A percentile compares a stretch with the other conserved stretches of the same genome.
These are phyloP conservation scores for Persicaria tinctoria DNA, from an alignment of 148 eudicot species.

Conservation along the genomic window DNA sequence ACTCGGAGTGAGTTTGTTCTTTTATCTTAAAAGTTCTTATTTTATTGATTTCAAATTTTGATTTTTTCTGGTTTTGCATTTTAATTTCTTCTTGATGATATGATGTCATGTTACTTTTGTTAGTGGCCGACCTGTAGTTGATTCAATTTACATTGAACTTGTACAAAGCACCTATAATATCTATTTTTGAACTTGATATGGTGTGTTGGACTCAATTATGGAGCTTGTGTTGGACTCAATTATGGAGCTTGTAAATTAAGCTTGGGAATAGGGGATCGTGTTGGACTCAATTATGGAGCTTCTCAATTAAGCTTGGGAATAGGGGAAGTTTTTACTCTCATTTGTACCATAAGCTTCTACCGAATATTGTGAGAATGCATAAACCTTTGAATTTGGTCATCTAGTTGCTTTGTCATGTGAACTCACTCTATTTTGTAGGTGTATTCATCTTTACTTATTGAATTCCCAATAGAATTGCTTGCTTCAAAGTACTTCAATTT, in stretches of 20 bases:
- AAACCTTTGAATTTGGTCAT: neutral
- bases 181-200: neutral
- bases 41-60: neutral
- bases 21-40: neutral
- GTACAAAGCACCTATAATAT: neutral
- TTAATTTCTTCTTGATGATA: neutral
- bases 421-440: slow-evolving; percentile 37
- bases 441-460: slow-evolving; percentile 35
- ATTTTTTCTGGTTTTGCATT: neutral
- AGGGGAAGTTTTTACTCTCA: slow-evolving; percentile 68
- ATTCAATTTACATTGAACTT: neutral
- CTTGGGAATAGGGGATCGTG: too few species aligned
- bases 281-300: slow-evolving; percentile 83
- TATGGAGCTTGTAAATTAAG: too few species aligned
- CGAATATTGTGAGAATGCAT: slow-evolving; percentile 45
- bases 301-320: slow-evolving; percentile 72
- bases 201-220: too few species aligned
- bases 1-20: slow-evolving; percentile 33
- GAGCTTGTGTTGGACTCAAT: too few species aligned
- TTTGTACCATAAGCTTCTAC: slow-evolving; percentile 57
- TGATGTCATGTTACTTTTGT: too few species aligned
- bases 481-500: slow-evolving; percentile 70
- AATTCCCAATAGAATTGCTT: slow-evolving; percentile 48
- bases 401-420: neutral
- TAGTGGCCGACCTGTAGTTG: too few species aligned